Evolutionary conservation across 805 yeast species (phyloP), one percentile per base, ranked within the genome.

Genomic region (Myxozyma monticola): DNA sequence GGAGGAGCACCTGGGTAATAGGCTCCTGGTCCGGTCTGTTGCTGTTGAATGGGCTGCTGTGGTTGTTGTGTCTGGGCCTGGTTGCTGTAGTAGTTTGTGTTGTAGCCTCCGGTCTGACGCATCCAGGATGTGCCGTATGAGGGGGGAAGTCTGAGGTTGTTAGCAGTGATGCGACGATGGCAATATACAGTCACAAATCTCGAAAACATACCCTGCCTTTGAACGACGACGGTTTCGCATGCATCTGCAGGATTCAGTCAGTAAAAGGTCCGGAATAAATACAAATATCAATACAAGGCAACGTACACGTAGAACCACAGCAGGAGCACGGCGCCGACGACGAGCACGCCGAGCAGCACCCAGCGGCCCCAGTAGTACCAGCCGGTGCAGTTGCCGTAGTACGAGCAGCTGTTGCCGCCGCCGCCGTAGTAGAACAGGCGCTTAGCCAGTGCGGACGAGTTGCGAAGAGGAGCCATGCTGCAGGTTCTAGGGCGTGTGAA

Each of bases 291-390:
- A n/a, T 15, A 10, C n/a, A n/a, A n/a, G n/a, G 18, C 8, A 6
- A 42, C 56, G 8, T 51, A 51, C 56, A 51, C 25, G 26, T 44
- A 43, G 14, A 46, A n/a, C 51, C 49, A 48, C 17, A 43, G n/a
- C 22, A 15, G 15, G 14, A 51, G 14, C 6, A 48, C 10, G 10
- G 25, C 40, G 12, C 26, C 51, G 7, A 37, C 43, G n/a, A 51
- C 5, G 31, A 51, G 12, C 20, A 43, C 52, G 12, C 52, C 56
- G 20, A 51, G 30, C 5, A 51, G 42, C 2, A 51, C 51, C 56
- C 56, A 51, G 34, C 56, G 44, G 9, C 56, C 56, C 56, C 56
- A 47, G 35, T 36, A 48, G 8, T 42, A 50, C 55, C 55, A 50
- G 40, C 45, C 28, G 1, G 55, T 41, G 25, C 55, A 50, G 40